Evolutionary conservation across 2,329 filamentous ascomycete genomes (phyloP).

Genomic region (Aurifilum marmelostoma): DNA sequence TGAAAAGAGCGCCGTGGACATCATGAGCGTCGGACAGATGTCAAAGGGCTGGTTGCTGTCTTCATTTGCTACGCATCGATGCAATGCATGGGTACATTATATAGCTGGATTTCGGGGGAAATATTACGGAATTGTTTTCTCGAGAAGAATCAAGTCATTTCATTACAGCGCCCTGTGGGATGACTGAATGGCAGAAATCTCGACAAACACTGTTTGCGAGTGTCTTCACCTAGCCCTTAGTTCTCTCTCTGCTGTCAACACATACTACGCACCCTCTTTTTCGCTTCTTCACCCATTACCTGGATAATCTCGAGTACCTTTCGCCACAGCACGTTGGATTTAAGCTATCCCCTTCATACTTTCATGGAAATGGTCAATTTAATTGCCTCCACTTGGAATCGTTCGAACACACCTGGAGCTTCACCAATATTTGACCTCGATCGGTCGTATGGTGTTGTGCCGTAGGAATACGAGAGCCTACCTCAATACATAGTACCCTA

Average conservation of each 20-base stretch:
- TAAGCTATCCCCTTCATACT: neutral
- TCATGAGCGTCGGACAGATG: neutral
- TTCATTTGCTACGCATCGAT: constrained; percentile 3
- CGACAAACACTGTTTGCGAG: neutral
- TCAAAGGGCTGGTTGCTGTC: constrained; percentile 18
- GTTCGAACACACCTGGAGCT: neutral
- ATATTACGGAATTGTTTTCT: neutral
- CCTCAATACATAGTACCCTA: neutral
- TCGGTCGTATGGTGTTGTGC: neutral
- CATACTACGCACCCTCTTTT: too few species aligned
- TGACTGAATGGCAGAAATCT: neutral
- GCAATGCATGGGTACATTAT: constrained; percentile 10
- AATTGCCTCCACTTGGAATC: neutral
- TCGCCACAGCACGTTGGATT: too few species aligned
- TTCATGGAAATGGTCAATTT: neutral
- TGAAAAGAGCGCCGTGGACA: neutral
- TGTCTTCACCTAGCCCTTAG: neutral
- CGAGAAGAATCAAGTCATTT: neutral
- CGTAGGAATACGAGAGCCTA: too few species aligned
- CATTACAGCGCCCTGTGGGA: neutral
- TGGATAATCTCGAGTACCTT: too few species aligned
- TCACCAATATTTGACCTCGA: neutral
- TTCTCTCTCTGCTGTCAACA: too few species aligned
- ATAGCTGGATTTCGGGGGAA: neutral
- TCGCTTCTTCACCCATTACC: too few species aligned